Conservation (phyloP, 306 rosid genomes). For the Trifolium repens region DNA sequence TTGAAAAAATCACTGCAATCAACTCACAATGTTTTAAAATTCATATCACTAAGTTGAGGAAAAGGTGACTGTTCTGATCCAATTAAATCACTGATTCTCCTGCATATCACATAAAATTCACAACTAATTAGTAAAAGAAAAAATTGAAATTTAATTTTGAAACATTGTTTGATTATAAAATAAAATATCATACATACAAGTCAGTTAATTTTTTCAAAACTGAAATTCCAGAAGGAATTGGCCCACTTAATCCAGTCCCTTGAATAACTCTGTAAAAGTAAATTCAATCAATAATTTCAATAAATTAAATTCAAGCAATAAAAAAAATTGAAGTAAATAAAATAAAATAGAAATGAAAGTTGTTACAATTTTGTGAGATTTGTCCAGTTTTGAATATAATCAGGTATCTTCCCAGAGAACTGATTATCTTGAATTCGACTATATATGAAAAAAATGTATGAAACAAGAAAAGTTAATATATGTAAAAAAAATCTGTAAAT, state of each 20-base stretch:
- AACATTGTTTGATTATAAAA: background rate
- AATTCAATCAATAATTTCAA: background rate
- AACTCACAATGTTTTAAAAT: constrained; percentile 54
- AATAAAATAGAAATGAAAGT: too few species aligned
- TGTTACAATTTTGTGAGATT: constrained; percentile 53
- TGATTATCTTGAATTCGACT: constrained; percentile 58
- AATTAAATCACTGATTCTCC: constrained; percentile 55
- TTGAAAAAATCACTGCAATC: constrained; percentile 10
- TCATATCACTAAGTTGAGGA: constrained; percentile 51
- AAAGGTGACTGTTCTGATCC: constrained; percentile 29
- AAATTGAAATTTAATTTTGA: background rate
- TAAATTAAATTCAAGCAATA: background rate
- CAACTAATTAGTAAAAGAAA: constrained; percentile 9
- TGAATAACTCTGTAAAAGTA: constrained; percentile 49
- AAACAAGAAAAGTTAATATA: background rate
- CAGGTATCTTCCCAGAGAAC: constrained; percentile 65
- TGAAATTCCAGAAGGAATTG: constrained; percentile 53
- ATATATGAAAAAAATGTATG: constrained; percentile 10
- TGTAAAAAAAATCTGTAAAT: background rate
- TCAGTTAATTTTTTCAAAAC: constrained; percentile 39
- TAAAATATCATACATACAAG: constrained; percentile 54
- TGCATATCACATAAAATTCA: constrained; percentile 40
- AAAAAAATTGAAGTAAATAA: background rate
- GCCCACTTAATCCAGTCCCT: constrained; percentile 69
- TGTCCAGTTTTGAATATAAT: constrained; percentile 62